Percentiles rank a stretch among this genome's conserved stretches.
phyloP scores from a whole-genome alignment of 164 flowering plant species.

The Cinnamomum micranthum region DNA sequence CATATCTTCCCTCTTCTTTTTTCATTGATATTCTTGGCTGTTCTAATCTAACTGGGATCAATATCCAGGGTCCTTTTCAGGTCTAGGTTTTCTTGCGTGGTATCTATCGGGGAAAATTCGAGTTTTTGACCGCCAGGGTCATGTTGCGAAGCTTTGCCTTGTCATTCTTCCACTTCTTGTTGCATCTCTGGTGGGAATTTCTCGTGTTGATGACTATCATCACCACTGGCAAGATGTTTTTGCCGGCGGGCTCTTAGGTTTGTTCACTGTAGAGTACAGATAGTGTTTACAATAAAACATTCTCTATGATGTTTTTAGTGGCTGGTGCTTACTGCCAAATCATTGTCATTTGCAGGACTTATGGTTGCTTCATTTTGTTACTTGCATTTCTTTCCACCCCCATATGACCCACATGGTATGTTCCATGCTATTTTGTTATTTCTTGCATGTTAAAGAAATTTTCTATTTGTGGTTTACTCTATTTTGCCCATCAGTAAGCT shows the following conservation, averaged over 20 bases:
- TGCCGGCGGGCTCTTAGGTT: conserved; percentile 73
- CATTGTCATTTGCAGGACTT: conserved; percentile 7
- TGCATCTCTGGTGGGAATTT: conserved; percentile 68
- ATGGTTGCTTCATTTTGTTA: conserved; percentile 16
- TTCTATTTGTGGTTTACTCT: neutral
- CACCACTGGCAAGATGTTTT: conserved; percentile 87
- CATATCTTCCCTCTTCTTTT: neutral
- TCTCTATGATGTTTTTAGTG: neutral
- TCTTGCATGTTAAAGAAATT: neutral
- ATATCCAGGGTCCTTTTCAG: conserved; percentile 81
- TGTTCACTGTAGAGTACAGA: neutral
- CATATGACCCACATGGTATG: conserved; percentile 12
- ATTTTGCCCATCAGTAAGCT: neutral
- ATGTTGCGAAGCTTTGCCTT: conserved; percentile 74
- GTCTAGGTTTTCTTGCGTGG: conserved; percentile 71
- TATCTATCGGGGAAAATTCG: conserved; percentile 74
- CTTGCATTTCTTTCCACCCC: conserved; percentile 17
- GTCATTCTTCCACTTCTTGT: conserved; percentile 63
- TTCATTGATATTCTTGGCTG: neutral
- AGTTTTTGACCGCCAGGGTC: conserved; percentile 75
- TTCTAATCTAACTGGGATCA: neutral
- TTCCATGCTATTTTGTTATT: neutral
- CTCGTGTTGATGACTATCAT: conserved; percentile 80
- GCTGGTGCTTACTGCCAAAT: neutral
- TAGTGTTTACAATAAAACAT: neutral